Evolutionary conservation across 1,284 basidiomycete species (phyloP).

Genomic region (Moniliophthora roreri): DNA sequence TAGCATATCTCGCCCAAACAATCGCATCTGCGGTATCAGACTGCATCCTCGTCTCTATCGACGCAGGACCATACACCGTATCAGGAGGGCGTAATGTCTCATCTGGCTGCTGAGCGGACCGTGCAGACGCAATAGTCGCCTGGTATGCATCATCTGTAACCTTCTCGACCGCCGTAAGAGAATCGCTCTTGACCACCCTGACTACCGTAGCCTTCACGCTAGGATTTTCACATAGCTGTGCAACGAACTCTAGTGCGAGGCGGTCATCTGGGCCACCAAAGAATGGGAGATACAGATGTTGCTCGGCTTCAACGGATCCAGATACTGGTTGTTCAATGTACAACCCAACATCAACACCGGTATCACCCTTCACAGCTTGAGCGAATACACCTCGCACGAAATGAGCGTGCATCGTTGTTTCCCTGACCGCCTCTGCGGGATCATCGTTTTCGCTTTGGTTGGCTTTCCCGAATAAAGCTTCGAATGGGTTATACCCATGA

Average conservation of each 20-base stretch:
- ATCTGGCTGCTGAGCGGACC: not conserved
- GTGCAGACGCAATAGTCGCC: slow-evolving; percentile 9
- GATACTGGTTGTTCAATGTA: slow-evolving; percentile 43
- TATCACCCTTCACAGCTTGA: slow-evolving; percentile 52
- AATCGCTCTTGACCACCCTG: slow-evolving; percentile 36
- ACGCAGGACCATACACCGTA: slow-evolving; percentile 61
- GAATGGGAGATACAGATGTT: slow-evolving; percentile 88
- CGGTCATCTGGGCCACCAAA: slow-evolving; percentile 95
- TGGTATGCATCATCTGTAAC: not conserved
- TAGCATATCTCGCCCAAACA: slow-evolving; percentile 53
- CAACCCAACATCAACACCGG: slow-evolving; percentile 78
- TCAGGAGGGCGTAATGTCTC: slow-evolving; percentile 46
- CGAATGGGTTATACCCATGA: slow-evolving; percentile 52
- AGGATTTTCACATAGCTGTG: slow-evolving; percentile 75
- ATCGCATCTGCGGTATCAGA: slow-evolving; percentile 75
- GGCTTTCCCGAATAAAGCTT: slow-evolving; percentile 55
- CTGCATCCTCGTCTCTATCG: slow-evolving; percentile 58
- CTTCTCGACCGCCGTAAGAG: slow-evolving; percentile 24
- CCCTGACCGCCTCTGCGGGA: slow-evolving; percentile 27
- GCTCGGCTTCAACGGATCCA: slow-evolving; percentile 28
- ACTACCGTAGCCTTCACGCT: slow-evolving; percentile 74
- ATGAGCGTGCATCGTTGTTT: slow-evolving; percentile 63
- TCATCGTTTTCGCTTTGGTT: slow-evolving; percentile 21
- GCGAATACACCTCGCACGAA: slow-evolving; percentile 85
- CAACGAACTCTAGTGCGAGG: slow-evolving; percentile 79